Conservation (phyloP, 257 asterid species). For the Nicotiana sylvestris region DNA sequence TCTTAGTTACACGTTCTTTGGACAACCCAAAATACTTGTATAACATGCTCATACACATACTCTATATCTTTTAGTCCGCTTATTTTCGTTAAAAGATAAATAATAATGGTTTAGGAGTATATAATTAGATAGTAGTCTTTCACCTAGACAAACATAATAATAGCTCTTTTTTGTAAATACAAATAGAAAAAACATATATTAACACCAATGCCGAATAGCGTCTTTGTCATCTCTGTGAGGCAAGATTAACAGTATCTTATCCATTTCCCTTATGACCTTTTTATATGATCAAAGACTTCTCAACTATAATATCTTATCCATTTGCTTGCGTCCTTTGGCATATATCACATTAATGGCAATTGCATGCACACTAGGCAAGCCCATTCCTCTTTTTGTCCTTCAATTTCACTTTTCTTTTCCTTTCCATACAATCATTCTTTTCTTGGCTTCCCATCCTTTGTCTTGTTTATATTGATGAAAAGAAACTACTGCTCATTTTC, state of each 20-base stretch:
- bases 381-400: background rate
- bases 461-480: background rate
- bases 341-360: background rate
- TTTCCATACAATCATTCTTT: background rate
- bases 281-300: background rate
- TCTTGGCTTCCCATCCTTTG: slow-evolving; percentile 5
- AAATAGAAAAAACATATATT: too few relatives aligned
- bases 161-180: too few relatives aligned
- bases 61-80: too few relatives aligned
- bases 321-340: background rate
- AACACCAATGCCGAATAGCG: background rate
- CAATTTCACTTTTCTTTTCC: background rate
- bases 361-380: background rate
- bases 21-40: too few relatives aligned
- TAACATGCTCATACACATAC: too few relatives aligned
- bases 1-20: too few relatives aligned
- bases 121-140: too few relatives aligned
- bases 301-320: background rate
- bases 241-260: background rate
- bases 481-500: background rate
- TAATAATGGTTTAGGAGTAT: too few relatives aligned
- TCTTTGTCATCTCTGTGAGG: background rate
- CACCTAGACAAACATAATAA: too few relatives aligned
- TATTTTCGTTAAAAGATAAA: too few relatives aligned
- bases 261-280: background rate